These are phyloP conservation scores for Pichia terricola DNA, from an alignment of 1,139 yeast species.

Conservation along the genomic window DNA sequence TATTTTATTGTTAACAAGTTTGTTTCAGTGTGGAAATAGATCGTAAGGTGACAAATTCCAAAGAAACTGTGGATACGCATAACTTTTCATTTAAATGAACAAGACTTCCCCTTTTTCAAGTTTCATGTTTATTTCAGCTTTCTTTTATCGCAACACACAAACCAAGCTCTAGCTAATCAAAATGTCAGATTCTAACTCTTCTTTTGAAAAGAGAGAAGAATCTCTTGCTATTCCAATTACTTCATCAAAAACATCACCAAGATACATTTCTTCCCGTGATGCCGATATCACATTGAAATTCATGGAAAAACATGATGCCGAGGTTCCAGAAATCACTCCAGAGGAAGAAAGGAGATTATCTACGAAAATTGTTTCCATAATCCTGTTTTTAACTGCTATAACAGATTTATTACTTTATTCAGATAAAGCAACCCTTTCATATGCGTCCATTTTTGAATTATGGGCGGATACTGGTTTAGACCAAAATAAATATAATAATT, in stretches of 20 bases:
- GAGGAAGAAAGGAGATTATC: conserved; percentile 26
- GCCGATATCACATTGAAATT: conserved; percentile 30
- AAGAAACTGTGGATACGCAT: too few species aligned
- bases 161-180: too few species aligned
- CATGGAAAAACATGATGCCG: conserved; percentile 23
- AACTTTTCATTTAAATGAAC: too few species aligned
- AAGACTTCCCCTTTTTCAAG: too few species aligned
- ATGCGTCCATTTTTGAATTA: conserved; percentile 36
- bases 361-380: conserved; percentile 23
- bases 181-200: background rate
- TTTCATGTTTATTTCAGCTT: too few species aligned
- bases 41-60: too few species aligned
- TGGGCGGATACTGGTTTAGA: conserved; percentile 34
- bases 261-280: conserved; percentile 17
- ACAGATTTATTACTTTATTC: conserved; percentile 31
- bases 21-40: too few species aligned
- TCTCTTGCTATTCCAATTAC: background rate
- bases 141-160: too few species aligned
- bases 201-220: background rate
- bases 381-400: conserved; percentile 26
- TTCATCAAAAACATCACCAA: conserved; percentile 19
- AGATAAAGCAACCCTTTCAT: conserved; percentile 37
- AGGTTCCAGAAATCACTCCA: conserved; percentile 22
- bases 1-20: too few species aligned
- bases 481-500: conserved; percentile 29